Evolutionary conservation across 1,139 yeast species (phyloP), one percentile per base, ranked within the genome.

Genomic region (Kurtzmaniella quercitrusa): DNA sequence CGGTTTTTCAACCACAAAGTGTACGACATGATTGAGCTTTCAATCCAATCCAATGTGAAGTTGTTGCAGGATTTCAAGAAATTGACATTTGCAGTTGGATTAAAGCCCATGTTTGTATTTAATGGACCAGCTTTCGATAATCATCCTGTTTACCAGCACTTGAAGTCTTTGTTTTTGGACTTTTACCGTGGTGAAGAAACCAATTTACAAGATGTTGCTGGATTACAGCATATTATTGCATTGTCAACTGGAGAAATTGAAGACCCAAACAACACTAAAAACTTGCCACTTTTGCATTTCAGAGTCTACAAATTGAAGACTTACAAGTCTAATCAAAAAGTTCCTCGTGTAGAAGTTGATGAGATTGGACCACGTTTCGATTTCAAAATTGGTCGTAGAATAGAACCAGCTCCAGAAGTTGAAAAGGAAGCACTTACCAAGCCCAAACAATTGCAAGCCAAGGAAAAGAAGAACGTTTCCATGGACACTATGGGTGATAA

Each of bases 321-420:
- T 3, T 84, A 66, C 63, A 82, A 76, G 60, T 82, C 91, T 49
- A 93, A 88, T 40, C 95, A 93, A 57, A 88, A 87, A 60, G 75
- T 88, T 43, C 98, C 98, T 43, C 78, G 98, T 60, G 91, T 93
- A 26, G 98, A 93, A 66, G 71, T 93, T 42, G 95, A 86, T 47
- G 99, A 93, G 65, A 84, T 88, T 53, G 99, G 99, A 1, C 99
- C 99, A 45, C 78, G 98, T 55, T 76, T 94, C 46, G 98, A 93
- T 59, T 93, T 93, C 67, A 82, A 84, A 55, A 78, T 93, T 49
- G 98, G 98, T 40, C 80, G 99, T 68, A 78, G 84, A 55, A 84
- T 83, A 53, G 69, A 78, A n/a, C 88, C 97, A 40, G 79, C 86
- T 44, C 86, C 95, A 36, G 98, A 93, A 56, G 73, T 88, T 70